These are phyloP conservation scores for Volvox carteri DNA, from an alignment of 163 green algal genomes.

Conservation along the genomic window DNA sequence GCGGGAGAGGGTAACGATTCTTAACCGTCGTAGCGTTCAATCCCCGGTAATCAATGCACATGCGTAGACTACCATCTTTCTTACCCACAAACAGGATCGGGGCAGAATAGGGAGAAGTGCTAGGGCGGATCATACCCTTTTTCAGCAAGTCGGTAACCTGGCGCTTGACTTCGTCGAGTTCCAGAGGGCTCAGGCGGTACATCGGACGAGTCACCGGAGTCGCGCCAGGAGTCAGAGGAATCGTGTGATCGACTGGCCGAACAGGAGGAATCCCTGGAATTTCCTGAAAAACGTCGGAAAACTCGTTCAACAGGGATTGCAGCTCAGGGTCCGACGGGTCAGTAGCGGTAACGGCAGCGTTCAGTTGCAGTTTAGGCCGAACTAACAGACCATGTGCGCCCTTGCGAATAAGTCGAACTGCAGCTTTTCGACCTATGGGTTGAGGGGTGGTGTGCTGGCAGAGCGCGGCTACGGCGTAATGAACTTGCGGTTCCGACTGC, in stretches of 20 bases:
- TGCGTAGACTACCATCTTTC: constrained; percentile 62
- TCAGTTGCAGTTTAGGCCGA: background rate
- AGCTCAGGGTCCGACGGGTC: background rate
- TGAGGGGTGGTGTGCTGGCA: background rate
- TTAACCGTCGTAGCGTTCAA: constrained; percentile 78
- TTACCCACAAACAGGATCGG: constrained; percentile 79
- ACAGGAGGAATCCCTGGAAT: background rate
- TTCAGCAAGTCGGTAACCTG: constrained; percentile 67
- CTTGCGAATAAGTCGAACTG: background rate
- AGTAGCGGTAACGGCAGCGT: background rate
- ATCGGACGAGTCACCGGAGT: background rate
- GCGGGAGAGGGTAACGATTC: constrained; percentile 70
- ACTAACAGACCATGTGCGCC: background rate
- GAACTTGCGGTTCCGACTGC: background rate
- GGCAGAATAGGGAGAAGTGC: constrained; percentile 62
- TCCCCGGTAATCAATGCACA: constrained; percentile 77
- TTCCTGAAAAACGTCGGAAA: background rate
- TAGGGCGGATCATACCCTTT: constrained; percentile 21
- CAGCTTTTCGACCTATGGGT: background rate
- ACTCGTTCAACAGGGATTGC: background rate
- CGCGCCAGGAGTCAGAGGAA: background rate
- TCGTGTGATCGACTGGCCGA: background rate
- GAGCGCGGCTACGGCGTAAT: background rate
- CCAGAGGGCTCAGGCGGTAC: constrained; percentile 31
- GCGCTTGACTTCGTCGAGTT: constrained; percentile 65